phyloP scores from a whole-genome alignment of 768 basidiomycete genomes.

The Lanmaoa pseudosensibilis region DNA sequence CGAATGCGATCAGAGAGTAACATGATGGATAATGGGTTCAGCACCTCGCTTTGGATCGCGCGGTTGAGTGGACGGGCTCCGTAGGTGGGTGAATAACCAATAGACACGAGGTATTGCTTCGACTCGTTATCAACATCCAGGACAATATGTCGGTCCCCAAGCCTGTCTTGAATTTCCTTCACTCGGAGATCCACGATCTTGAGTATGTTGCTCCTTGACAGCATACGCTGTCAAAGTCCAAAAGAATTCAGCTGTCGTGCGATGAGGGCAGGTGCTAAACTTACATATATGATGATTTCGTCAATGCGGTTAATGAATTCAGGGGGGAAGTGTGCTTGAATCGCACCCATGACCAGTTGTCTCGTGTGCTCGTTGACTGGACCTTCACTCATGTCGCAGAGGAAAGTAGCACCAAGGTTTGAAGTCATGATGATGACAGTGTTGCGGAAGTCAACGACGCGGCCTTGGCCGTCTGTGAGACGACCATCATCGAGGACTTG shows the following conservation, averaged over 20 bases:
- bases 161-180: constrained; percentile 79
- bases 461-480: constrained; percentile 91
- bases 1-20: constrained; percentile 80
- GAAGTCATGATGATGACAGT: constrained; percentile 95
- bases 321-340: constrained; percentile 85
- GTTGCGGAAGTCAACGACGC: constrained; percentile 83
- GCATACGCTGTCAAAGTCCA: constrained; percentile 55
- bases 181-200: constrained; percentile 90
- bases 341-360: constrained; percentile 72
- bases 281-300: constrained; percentile 71
- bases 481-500: constrained; percentile 93
- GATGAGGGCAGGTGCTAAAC: constrained; percentile 12
- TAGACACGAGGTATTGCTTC: constrained; percentile 71
- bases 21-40: constrained; percentile 86
- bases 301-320: constrained; percentile 93
- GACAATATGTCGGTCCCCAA: constrained; percentile 76
- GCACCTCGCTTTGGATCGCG: constrained; percentile 86
- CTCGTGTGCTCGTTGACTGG: constrained; percentile 60
- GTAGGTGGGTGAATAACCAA: constrained; percentile 79
- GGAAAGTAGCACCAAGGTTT: constrained; percentile 78
- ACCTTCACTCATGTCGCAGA: constrained; percentile 75
- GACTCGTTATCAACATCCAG: constrained; percentile 75
- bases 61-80: constrained; percentile 93
- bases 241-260: constrained; percentile 28
- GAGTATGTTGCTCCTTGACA: constrained; percentile 74